Evolutionary conservation across 2,329 filamentous ascomycete genomes (phyloP), one percentile per base, ranked within the genome.

Genomic region (Stagonosporopsis vannaccii): DNA sequence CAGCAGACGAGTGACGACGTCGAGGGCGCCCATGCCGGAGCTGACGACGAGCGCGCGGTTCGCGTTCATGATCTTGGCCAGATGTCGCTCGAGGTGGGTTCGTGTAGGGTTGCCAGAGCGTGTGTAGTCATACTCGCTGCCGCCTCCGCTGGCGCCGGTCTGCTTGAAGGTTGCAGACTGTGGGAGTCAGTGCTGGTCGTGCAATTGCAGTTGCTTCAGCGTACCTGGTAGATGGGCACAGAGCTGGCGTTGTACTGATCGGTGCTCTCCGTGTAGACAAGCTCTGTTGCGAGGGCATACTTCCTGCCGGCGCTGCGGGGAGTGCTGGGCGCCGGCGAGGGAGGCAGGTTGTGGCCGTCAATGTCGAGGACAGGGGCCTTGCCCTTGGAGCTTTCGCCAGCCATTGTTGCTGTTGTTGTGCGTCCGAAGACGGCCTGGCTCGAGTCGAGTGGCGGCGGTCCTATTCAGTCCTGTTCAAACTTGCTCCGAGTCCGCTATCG

Each of bases 11-110:
- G 92, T 96, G 66, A 99, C 97, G 62, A 99, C 94, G 78, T 99
- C 95, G 70, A 98, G 82, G 22, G 95, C 95, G 49, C 92, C 95
- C 95, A 99, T 99, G 55, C 95, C 95, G 1, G 94, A 98, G 50
- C 93, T 92, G 40, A 98, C 94, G 44, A 96, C 94, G 46, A 99
- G 85, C 9, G 92, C 91, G 53, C 96, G 90, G 69, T 88, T 87
- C 41, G 95, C 95, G 68, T 91, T 93, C 96, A 99, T 99, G 75
- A 99, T 96, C 85, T 99, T 99, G 72, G 96, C 95, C 68, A 99
- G 83, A 78, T 99, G 95, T 56, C 94, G 88, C 81, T 99, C 95
- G 61, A 99, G 86, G 73, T 99, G 95, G 30, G 94, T 96, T 63
- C 95, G 87, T 56, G 95, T 99, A 17, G 95, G 95, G 76, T 99